Base-by-base conservation (phyloP, 345 rosid species). In the Theobroma cacao region DNA sequence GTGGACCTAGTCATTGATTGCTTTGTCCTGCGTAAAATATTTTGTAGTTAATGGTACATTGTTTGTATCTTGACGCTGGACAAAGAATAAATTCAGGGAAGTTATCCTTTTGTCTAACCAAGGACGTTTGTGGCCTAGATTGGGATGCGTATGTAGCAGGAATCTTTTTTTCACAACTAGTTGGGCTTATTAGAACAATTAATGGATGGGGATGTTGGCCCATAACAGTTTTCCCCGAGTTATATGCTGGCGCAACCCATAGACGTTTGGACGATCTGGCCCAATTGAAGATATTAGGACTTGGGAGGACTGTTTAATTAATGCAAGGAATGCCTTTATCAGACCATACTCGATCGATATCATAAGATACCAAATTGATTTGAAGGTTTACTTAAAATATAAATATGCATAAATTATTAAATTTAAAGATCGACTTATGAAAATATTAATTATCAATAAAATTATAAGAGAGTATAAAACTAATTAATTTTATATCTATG, bases 1-100 rank as follows among this genome's bases (percentile, higher is more conserved):
- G 63, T 75, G 83, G 75, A 56, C 80, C 75, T 13, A 20, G 26
- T 17, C n/a, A n/a, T n/a, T 28, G 20, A 31, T 69, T 70, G 38
- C 26, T 8, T 33, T 56, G 76, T 76, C 53, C 18, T 41, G 52
- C 24, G 6, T 15, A 28, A 45, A 24, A 15, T 14, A 15, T 7
- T 26, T 17, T 68, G 73, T 50, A n/a, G 30, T 14, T 24, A 41
- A 45, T 43, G 53, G 34, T 68, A 30, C 7, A 11, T 28, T 45
- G 36, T 43, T 28, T 55, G 55, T 43, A 45, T 68, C 4, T 45
- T 14, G 22, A 68, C 5, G 12, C 43, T 26, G 22, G 73, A 68
- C 56, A 45, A 24, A 22, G 56, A 28, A 28, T 68, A 7, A 50
- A 45, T 68, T 68, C 73, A 45, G 56, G 50, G 55, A 26, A 56